Percentiles rank a stretch among this genome's conserved stretches.
phyloP scores from a whole-genome alignment of 169 alveolate species.

The Cryptosporidium viatorum region DNA sequence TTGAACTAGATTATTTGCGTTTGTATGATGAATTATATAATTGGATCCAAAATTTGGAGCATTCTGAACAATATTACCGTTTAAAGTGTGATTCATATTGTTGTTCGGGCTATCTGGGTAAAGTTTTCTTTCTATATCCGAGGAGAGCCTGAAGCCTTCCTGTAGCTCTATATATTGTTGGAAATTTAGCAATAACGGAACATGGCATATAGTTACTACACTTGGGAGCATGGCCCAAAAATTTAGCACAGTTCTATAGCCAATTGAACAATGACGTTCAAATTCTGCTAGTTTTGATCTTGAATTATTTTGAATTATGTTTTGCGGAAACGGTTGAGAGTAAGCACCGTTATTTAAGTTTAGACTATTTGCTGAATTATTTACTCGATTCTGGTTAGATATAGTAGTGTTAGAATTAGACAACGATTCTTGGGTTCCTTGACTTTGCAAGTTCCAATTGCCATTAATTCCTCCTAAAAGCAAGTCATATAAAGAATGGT shows the following conservation, averaged over 20 bases:
- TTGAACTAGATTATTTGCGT: not conserved
- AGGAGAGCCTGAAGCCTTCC: constrained; percentile 77
- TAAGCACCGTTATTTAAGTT: not conserved
- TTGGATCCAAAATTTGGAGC: constrained; percentile 13
- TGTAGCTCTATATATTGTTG: constrained; percentile 79
- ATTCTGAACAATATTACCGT: not conserved
- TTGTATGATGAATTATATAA: not conserved
- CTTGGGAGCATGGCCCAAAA: constrained; percentile 76
- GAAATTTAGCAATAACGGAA: constrained; percentile 77
- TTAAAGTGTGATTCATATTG: not conserved
- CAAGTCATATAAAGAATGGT: constrained; percentile 67
- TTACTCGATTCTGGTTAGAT: not conserved
- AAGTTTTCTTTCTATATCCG: constrained; percentile 68
- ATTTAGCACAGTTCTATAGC: constrained; percentile 70
- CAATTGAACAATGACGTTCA: constrained; percentile 73
- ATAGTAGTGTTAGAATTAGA: not conserved
- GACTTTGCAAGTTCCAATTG: constrained; percentile 17
- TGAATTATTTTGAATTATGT: constrained; percentile 5
- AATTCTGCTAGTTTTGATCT: constrained; percentile 58
- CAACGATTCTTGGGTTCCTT: not conserved
- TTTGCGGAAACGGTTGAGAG: constrained; percentile 12
- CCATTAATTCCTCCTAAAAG: constrained; percentile 27
- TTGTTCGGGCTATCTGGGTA: constrained; percentile 28
- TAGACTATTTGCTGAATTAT: not conserved
- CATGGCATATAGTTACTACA: constrained; percentile 72